Percentiles rank a stretch among this genome's conserved stretches.
Evolutionary conservation across 2,329 filamentous ascomycete species (phyloP).

Genomic region (Ceratocystiopsis minuta): DNA sequence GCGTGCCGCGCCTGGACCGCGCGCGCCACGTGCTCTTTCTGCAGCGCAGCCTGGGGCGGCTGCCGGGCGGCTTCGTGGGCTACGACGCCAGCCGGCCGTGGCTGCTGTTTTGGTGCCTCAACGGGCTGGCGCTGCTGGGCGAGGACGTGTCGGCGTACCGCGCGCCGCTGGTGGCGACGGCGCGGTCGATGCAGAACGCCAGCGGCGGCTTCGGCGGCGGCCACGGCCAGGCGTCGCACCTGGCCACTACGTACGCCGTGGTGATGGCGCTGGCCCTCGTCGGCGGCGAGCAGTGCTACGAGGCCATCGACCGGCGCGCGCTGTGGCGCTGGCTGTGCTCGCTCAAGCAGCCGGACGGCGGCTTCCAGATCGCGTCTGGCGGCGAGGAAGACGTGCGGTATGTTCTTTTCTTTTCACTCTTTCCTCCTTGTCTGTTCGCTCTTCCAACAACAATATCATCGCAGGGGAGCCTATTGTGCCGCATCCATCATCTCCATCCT

Average conservation of each 20-base stretch:
- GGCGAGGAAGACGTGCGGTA: constrained; percentile 88
- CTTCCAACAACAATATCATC: neutral
- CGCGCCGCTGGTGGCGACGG: constrained; percentile 53
- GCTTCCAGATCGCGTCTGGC: constrained; percentile 72
- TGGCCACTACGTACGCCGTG: constrained; percentile 75
- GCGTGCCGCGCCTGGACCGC: constrained; percentile 57
- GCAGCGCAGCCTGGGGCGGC: constrained; percentile 34
- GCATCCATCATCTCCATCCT: constrained; percentile 70
- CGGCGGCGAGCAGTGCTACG: constrained; percentile 52
- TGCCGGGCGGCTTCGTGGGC: constrained; percentile 52
- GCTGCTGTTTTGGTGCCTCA: constrained; percentile 85
- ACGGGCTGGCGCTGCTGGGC: constrained; percentile 56
- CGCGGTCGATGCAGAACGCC: constrained; percentile 63
- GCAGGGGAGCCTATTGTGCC: constrained; percentile 78
- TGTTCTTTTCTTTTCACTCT: no score
- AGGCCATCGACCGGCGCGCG: constrained; percentile 58
- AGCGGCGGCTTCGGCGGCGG: constrained; percentile 82
- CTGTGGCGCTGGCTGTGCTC: constrained; percentile 85
- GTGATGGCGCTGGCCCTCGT: constrained; percentile 64
- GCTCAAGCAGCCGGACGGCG: constrained; percentile 73
- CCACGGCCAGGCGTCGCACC: constrained; percentile 76
- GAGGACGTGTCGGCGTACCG: constrained; percentile 54
- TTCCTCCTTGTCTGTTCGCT: no score
- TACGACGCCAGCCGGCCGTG: constrained; percentile 82
- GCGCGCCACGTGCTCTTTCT: constrained; percentile 44